phyloP scores from a whole-genome alignment of 1,139 yeast species.

The Kodamaea sp. region DNA sequence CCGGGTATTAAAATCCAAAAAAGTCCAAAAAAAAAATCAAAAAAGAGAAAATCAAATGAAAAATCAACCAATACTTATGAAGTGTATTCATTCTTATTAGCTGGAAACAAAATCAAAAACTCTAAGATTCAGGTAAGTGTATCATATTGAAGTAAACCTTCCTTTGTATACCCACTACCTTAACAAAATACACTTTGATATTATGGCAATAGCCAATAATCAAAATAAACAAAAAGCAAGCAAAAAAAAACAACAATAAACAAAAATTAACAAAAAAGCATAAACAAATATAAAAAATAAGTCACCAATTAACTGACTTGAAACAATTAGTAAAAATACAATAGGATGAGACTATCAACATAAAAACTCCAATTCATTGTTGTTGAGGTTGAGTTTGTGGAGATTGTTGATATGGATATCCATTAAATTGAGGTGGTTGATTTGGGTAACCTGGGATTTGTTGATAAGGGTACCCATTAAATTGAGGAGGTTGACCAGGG shows the following conservation, averaged over 20 bases:
- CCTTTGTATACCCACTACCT: too few relatives aligned
- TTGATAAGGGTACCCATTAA: conserved; percentile 13
- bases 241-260: neutral
- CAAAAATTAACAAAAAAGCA: neutral
- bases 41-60: too few relatives aligned
- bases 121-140: too few relatives aligned
- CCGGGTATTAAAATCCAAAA: too few relatives aligned
- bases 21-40: too few relatives aligned
- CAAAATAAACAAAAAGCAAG: neutral
- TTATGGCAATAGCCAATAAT: neutral
- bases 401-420: conserved; percentile 20
- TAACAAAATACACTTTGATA: too few relatives aligned
- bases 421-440: conserved; percentile 15
- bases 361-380: neutral
- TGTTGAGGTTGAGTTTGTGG: conserved; percentile 6
- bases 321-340: neutral
- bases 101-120: too few relatives aligned
- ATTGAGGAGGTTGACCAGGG: conserved; percentile 8
- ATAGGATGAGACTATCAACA: conserved; percentile 1
- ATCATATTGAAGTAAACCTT: too few relatives aligned
- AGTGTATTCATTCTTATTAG: too few relatives aligned
- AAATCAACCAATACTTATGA: too few relatives aligned
- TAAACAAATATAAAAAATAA: neutral
- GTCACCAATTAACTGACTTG: too few relatives aligned
- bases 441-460: conserved; percentile 15